phyloP scores from a whole-genome alignment of 179 eudicot species.

The Silene noctiflora region DNA sequence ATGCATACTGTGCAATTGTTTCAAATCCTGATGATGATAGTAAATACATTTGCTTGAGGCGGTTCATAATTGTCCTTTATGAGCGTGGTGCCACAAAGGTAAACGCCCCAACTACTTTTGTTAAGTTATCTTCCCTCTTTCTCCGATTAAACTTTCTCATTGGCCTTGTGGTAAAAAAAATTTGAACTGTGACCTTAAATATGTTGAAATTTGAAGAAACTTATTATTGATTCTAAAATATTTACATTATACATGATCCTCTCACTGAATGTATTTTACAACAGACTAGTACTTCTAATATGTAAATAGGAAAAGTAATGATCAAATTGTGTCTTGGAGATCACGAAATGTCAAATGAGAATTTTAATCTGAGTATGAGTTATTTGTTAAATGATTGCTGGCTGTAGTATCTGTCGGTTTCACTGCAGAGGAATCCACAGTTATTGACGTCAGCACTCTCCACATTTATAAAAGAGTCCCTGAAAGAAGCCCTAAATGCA shows the following conservation, averaged over 20 bases:
- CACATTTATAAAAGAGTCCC: neutral
- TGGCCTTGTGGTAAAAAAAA: neutral
- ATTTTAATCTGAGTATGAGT: neutral
- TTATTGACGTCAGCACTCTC: neutral
- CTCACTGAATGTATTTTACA: neutral
- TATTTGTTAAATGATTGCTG: neutral
- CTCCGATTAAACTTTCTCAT: neutral
- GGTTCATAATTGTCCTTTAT: conserved; percentile 87
- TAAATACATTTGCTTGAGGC: conserved; percentile 81
- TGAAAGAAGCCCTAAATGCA: conserved; percentile 1
- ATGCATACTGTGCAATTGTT: conserved; percentile 96
- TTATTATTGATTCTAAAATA: too few relatives aligned
- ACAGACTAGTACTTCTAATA: neutral
- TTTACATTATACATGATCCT: neutral
- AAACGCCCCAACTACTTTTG: conserved; percentile 10
- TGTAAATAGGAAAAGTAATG: neutral
- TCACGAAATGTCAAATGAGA: neutral
- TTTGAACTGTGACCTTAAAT: too few relatives aligned
- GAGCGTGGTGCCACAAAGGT: conserved; percentile 96
- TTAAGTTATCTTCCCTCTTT: neutral
- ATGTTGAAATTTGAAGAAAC: neutral
- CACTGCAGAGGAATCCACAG: neutral
- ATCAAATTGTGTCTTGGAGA: neutral
- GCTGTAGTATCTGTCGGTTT: neutral
- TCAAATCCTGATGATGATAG: conserved; percentile 98